Conservation (phyloP, 192 early-diverging fungal species). For the Piromyces sp. region DNA sequence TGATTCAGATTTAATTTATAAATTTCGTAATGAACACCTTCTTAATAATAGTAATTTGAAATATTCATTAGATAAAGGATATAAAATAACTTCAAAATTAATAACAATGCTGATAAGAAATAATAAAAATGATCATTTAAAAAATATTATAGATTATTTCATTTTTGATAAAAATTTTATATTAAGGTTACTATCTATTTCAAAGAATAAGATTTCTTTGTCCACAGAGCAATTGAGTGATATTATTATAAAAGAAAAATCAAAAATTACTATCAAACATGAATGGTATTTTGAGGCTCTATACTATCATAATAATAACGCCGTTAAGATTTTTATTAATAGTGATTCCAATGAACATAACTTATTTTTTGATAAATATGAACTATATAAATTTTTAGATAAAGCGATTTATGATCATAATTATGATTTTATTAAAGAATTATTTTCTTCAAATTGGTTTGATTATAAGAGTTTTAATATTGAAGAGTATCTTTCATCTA, state of each 20-base stretch:
- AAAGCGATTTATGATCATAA: not conserved
- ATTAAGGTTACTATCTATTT: not conserved
- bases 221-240: not conserved
- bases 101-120: not conserved
- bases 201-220: not conserved
- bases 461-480: not conserved
- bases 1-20: not conserved
- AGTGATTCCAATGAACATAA: not conserved
- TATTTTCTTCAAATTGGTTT: not conserved
- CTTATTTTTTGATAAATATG: not conserved
- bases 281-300: not conserved
- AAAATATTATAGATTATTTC: not conserved
- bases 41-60: not conserved
- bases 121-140: not conserved
- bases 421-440: not conserved
- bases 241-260: not conserved
- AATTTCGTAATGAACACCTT: not conserved
- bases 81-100: not conserved
- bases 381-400: not conserved
- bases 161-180: not conserved
- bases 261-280: not conserved
- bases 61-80: not conserved
- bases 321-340: not conserved
- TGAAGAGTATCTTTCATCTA: not conserved
- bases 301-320: not conserved